Evolutionary conservation across 768 basidiomycete species (phyloP).

Genomic region (Chiua virens): DNA sequence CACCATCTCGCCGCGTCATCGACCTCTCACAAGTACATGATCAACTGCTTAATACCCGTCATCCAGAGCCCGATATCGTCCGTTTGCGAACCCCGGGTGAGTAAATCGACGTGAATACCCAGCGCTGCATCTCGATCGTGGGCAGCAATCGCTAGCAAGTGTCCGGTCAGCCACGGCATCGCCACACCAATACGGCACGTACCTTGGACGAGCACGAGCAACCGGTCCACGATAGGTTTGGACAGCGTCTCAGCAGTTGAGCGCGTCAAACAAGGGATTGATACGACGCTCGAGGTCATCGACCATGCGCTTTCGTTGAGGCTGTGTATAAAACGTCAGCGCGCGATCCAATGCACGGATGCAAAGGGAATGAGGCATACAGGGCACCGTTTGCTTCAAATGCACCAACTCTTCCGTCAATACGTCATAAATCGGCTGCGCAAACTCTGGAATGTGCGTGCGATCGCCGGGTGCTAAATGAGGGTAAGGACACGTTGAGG

Average conservation of each 20-base stretch:
- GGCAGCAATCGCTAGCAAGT: conserved; percentile 67
- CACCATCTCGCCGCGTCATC: not conserved
- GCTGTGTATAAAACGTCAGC: conserved; percentile 39
- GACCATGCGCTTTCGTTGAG: conserved; percentile 78
- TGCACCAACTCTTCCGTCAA: conserved; percentile 62
- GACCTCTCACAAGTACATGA: conserved; percentile 57
- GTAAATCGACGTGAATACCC: conserved; percentile 80
- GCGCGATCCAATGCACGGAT: not conserved
- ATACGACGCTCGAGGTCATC: conserved; percentile 88
- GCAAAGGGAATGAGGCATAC: conserved; percentile 44
- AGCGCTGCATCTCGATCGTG: conserved; percentile 77
- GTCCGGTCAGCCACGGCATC: not conserved
- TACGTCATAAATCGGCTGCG: conserved; percentile 63
- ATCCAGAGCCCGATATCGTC: conserved; percentile 87
- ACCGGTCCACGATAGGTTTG: conserved; percentile 63
- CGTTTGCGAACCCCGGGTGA: conserved; percentile 75
- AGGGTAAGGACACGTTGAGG: not conserved
- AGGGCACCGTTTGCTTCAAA: conserved; percentile 71
- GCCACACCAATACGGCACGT: not conserved
- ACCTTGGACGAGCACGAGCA: conserved; percentile 76
- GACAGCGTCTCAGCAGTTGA: conserved; percentile 89
- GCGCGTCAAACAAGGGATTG: conserved; percentile 84
- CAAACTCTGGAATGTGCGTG: conserved; percentile 80
- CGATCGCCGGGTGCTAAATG: conserved; percentile 84
- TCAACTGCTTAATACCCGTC: conserved; percentile 88